Base-by-base conservation (phyloP, 2,329 filamentous ascomycete species). In the Achaetomium macrosporum region DNA sequence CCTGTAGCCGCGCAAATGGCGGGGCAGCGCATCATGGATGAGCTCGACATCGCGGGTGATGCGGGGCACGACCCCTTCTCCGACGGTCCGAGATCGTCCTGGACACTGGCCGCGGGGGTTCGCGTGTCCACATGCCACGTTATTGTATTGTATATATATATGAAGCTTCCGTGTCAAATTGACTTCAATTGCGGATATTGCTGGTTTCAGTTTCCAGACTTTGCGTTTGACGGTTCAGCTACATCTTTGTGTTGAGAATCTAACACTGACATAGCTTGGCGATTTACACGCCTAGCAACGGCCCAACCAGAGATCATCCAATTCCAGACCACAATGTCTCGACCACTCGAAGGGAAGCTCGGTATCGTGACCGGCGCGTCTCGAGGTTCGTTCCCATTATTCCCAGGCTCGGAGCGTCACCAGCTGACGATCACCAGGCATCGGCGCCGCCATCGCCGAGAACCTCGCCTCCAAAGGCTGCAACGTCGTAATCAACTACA, bases 361-460 rank as follows among this genome's bases (percentile, higher is more conserved):
- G 88, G 81, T 49, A 84, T 95, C 59, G 76, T 93, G 43, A 93
- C 89, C 1, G 89, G 89, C 52, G 86, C 83, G 55, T 90, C 88
- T 53, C 75, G 89, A 75, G 87, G 88, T 88, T 75, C n/a, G 36
- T 50, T n/a, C 51, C 17, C 48, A n/a, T n/a, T 35, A 35, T 5
- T 48, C 15, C n/a, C 41, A 19, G 15, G 12, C 35, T 11, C 1
- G 11, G 16, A 8, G 12, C 41, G 46, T 58, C n/a, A 15, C 51
- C 7, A 31, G 17, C 47, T 37, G 50, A 50, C 37, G 12, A 50
- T 37, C 15, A 51, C 13, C 58, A 90, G 88, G 88, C 59, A 92
- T 93, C 63, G 88, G 88, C 42, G 68, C 68, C 46, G 73, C 74
- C 40, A 77, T 79, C 51, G 83, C 84, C 44, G 77, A 81, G 51